A percentile compares a stretch with the other conserved stretches of the same genome.
Conservation (phyloP, 2,329 filamentous ascomycete species). For the Cyphellophora attinorum region DNA sequence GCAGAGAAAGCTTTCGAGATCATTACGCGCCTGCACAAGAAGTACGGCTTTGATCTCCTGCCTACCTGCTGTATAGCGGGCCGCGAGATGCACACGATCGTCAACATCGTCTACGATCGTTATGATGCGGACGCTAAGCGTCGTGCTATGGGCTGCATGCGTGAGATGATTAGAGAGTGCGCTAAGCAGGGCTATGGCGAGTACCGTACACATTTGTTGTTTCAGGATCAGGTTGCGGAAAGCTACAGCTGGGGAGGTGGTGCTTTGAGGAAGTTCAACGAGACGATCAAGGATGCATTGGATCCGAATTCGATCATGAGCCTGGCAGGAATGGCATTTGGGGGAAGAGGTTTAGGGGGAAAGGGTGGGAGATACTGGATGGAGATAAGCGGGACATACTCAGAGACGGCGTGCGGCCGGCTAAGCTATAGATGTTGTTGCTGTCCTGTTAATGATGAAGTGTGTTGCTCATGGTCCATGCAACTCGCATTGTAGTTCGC, state of each 20-base stretch:
- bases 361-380: constrained; percentile 13
- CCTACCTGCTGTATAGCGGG: constrained; percentile 17
- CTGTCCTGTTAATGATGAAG: too few relatives aligned
- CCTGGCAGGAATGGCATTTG: constrained; percentile 39
- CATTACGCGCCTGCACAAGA: constrained; percentile 17
- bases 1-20: constrained; percentile 20
- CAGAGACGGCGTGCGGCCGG: constrained; percentile 9
- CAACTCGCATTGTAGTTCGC: too few relatives aligned
- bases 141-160: constrained; percentile 21
- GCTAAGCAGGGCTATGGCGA: constrained; percentile 35
- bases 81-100: constrained; percentile 26
- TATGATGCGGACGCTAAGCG: constrained; percentile 17
- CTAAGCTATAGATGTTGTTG: too few relatives aligned
- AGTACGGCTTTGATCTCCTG: constrained; percentile 17
- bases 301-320: constrained; percentile 39
- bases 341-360: constrained; percentile 14
- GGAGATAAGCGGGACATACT: constrained; percentile 12
- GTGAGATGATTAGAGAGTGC: constrained; percentile 27
- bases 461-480: too few relatives aligned
- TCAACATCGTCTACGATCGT: constrained; percentile 25
- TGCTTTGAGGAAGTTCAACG: constrained; percentile 33
- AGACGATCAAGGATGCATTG: constrained; percentile 37
- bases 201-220: constrained; percentile 37
- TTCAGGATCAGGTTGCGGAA: constrained; percentile 36
- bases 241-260: constrained; percentile 34